Evolutionary conservation across 768 basidiomycete genomes (phyloP).

Genomic region (Cubamyces lactineus): DNA sequence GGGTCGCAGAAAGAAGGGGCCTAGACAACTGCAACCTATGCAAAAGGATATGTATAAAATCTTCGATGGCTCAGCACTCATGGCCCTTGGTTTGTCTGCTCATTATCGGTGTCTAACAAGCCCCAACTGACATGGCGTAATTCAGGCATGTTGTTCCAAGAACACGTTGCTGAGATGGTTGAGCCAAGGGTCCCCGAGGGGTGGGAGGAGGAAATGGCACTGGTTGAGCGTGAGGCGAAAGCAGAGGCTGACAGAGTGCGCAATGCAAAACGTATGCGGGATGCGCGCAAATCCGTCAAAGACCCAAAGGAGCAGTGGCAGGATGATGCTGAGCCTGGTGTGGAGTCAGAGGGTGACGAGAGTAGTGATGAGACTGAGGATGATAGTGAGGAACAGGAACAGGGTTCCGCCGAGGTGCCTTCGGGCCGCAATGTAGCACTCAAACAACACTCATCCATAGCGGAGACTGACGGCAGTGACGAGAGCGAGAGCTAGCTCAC

Average conservation of each 20-base stretch:
- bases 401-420: background rate
- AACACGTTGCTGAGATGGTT: slow-evolving; percentile 54
- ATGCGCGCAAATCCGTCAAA: slow-evolving; percentile 1
- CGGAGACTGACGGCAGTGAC: background rate
- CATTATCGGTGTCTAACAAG: background rate
- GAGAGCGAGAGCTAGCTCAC: background rate
- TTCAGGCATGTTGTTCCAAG: slow-evolving; percentile 70
- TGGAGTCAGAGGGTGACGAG: background rate
- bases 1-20: slow-evolving; percentile 19
- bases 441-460: slow-evolving; percentile 2
- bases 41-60: slow-evolving; percentile 72
- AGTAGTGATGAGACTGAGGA: background rate
- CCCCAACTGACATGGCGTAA: background rate
- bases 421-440: background rate
- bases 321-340: background rate
- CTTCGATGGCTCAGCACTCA: slow-evolving; percentile 71
- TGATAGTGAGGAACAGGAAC: slow-evolving; percentile 2
- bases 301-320: background rate
- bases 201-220: slow-evolving; percentile 47
- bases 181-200: slow-evolving; percentile 44
- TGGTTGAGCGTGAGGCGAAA: slow-evolving; percentile 5
- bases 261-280: slow-evolving; percentile 9
- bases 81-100: slow-evolving; percentile 62
- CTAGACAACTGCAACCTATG: slow-evolving; percentile 25
- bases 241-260: background rate